Evolutionary conservation across 2,329 filamentous ascomycete species (phyloP).

Genomic region (Emmonsia crescens): DNA sequence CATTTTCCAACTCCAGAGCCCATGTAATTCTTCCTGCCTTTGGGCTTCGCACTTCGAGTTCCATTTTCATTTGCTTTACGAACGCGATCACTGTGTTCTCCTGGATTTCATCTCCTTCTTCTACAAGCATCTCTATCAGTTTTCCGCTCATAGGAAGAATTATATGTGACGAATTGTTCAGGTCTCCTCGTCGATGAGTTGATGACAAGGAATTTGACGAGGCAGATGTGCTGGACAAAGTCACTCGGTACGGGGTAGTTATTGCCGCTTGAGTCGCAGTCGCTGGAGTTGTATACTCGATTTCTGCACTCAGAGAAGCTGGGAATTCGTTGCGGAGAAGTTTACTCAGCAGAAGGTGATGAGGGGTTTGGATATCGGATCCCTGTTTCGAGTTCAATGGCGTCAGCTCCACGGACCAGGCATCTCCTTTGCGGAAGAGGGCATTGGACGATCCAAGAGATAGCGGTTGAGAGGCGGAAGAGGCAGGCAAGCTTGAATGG

Average conservation of each 20-base stretch:
- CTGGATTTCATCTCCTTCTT: slow-evolving; percentile 39
- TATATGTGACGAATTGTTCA: slow-evolving; percentile 41
- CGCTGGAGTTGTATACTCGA: slow-evolving; percentile 37
- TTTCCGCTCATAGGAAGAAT: slow-evolving; percentile 49
- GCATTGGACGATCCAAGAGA: slow-evolving; percentile 17
- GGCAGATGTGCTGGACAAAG: slow-evolving; percentile 37
- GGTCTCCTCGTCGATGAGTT: slow-evolving; percentile 41
- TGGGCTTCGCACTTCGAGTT: slow-evolving; percentile 48
- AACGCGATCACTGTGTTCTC: slow-evolving; percentile 47
- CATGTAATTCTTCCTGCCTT: slow-evolving; percentile 40
- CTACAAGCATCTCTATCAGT: slow-evolving; percentile 48
- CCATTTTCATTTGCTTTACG: slow-evolving; percentile 60
- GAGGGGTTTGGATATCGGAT: slow-evolving; percentile 19
- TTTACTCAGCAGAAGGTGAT: slow-evolving; percentile 45
- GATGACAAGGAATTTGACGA: slow-evolving; percentile 31
- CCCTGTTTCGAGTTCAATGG: slow-evolving; percentile 19
- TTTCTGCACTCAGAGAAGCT: slow-evolving; percentile 41
- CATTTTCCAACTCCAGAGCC: slow-evolving; percentile 41
- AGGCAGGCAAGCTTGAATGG: slow-evolving; percentile 18
- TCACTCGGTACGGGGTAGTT: slow-evolving; percentile 35
- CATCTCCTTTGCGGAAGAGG: slow-evolving; percentile 48
- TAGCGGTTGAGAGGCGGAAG: slow-evolving; percentile 15
- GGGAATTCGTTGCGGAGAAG: slow-evolving; percentile 53
- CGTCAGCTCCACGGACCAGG: slow-evolving; percentile 44
- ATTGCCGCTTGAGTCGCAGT: slow-evolving; percentile 11